These are phyloP conservation scores for Cenchrus purpureus DNA, from an alignment of 176 grass and related monocot genomes.

Conservation along the genomic window DNA sequence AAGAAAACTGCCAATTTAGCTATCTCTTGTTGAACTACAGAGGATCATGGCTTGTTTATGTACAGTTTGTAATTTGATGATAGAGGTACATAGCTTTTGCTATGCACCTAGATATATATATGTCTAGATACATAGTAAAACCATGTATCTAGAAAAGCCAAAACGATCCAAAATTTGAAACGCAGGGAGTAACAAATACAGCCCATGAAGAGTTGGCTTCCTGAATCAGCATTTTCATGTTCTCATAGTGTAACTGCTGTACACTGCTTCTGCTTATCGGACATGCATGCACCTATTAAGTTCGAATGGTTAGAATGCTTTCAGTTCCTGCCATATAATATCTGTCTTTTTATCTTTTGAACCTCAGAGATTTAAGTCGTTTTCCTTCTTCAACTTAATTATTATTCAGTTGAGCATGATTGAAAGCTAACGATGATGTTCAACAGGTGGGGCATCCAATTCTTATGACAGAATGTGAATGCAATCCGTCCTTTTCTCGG, in stretches of 20 bases:
- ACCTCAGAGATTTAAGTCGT: slow-evolving; percentile 7
- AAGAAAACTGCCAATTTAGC: slow-evolving; percentile 5
- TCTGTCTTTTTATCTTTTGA: not conserved
- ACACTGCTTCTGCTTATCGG: not conserved
- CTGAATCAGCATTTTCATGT: slow-evolving; percentile 11
- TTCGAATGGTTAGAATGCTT: not conserved
- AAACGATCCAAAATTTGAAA: no score
- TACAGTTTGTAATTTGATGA: slow-evolving; percentile 7
- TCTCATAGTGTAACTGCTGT: slow-evolving; percentile 10
- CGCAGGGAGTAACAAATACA: not conserved
- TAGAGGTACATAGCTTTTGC: not conserved
- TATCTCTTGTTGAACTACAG: not conserved
- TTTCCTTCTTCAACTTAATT: slow-evolving; percentile 22
- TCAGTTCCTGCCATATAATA: slow-evolving; percentile 2
- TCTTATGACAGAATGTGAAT: slow-evolving; percentile 97
- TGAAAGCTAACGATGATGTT: slow-evolving; percentile 49
- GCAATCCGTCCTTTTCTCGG: slow-evolving; percentile 89
- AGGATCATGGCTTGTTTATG: not conserved
- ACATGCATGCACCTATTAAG: slow-evolving; percentile 1
- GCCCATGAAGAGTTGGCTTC: not conserved
- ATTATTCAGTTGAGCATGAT: slow-evolving; percentile 18
- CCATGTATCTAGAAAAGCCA: no score
- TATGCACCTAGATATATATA: no score
- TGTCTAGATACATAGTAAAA: not conserved
- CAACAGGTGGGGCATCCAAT: slow-evolving; percentile 92